Conservation (phyloP, 805 yeast species). For the Metschnikowia proteae region DNA sequence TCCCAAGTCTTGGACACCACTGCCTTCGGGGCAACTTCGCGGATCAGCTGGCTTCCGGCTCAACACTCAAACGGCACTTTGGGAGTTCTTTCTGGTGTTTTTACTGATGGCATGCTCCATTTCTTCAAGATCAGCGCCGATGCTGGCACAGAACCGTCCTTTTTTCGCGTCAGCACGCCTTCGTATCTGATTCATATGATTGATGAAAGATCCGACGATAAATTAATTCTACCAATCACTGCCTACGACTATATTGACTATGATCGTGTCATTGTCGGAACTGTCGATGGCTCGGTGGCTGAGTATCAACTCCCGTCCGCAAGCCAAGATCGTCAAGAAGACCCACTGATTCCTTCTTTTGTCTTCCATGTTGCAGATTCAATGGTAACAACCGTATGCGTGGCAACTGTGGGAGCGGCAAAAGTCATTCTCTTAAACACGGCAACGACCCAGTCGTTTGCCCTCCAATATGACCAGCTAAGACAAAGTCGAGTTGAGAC, state of each 20-base stretch:
- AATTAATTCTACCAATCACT: conserved; percentile 31
- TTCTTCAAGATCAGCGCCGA: conserved; percentile 36
- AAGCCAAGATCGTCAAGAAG: conserved; percentile 5
- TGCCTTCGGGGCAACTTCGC: conserved; percentile 43
- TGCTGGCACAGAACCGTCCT: conserved; percentile 8
- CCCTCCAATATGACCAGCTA: conserved; percentile 22
- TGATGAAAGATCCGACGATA: conserved; percentile 9
- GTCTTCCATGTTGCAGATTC: conserved; percentile 30
- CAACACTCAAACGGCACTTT: conserved; percentile 24
- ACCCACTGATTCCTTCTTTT: conserved; percentile 30
- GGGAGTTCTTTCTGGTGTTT: conserved; percentile 49
- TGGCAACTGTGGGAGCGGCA: conserved; percentile 23
- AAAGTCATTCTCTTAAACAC: conserved; percentile 29
- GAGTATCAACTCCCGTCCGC: conserved; percentile 47
- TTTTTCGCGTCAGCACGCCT: conserved; percentile 17
- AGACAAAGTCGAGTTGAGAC: conserved; percentile 27
- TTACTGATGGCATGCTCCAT: conserved; percentile 57
- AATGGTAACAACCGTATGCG: conserved; percentile 26
- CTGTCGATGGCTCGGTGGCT: conserved; percentile 54
- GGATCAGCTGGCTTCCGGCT: conserved; percentile 39
- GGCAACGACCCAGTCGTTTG: conserved; percentile 24
- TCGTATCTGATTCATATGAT: conserved; percentile 21
- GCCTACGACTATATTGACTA: conserved; percentile 46
- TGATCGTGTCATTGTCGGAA: conserved; percentile 51
- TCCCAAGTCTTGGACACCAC: conserved; percentile 30